phyloP scores from a whole-genome alignment of 495 filamentous ascomycete genomes.

The Bombardia bombarda region DNA sequence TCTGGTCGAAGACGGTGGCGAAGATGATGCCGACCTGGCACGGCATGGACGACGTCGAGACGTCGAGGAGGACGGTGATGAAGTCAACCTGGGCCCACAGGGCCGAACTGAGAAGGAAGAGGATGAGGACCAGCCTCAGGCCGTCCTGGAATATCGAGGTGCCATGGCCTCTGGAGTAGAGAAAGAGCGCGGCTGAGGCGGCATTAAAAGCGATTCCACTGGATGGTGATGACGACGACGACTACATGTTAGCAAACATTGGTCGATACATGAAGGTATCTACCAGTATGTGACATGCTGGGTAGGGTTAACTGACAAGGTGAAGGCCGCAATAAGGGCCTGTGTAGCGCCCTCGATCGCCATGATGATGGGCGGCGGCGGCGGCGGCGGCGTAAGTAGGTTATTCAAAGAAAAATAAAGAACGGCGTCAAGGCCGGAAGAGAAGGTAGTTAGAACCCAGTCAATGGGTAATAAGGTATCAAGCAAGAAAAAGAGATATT shows the following conservation, averaged over 20 bases:
- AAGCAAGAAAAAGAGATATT: conserved; percentile 22
- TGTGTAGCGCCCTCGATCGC: conserved; percentile 37
- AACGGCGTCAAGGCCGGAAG: conserved; percentile 24
- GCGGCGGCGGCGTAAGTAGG: too few species aligned
- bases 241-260: not conserved
- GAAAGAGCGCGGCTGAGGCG: conserved; percentile 42
- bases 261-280: too few species aligned
- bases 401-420: conserved; percentile 10
- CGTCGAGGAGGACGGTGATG: conserved; percentile 35
- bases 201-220: conserved; percentile 47
- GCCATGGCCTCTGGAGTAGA: conserved; percentile 43
- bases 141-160: conserved; percentile 44
- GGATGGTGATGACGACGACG: too few species aligned
- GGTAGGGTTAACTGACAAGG: conserved; percentile 34
- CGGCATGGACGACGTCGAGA: conserved; percentile 25
- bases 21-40: conserved; percentile 44
- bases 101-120: conserved; percentile 41
- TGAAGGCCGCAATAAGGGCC: conserved; percentile 46
- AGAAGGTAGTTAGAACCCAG: conserved; percentile 35
- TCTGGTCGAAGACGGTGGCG: conserved; percentile 44
- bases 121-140: conserved; percentile 55
- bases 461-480: conserved; percentile 47
- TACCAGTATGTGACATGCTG: conserved; percentile 4
- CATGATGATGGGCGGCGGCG: conserved; percentile 33
- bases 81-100: conserved; percentile 47